These are phyloP conservation scores for Fimicolochytrium jonesii DNA, from an alignment of 192 early-diverging fungal species.

Conservation along the genomic window DNA sequence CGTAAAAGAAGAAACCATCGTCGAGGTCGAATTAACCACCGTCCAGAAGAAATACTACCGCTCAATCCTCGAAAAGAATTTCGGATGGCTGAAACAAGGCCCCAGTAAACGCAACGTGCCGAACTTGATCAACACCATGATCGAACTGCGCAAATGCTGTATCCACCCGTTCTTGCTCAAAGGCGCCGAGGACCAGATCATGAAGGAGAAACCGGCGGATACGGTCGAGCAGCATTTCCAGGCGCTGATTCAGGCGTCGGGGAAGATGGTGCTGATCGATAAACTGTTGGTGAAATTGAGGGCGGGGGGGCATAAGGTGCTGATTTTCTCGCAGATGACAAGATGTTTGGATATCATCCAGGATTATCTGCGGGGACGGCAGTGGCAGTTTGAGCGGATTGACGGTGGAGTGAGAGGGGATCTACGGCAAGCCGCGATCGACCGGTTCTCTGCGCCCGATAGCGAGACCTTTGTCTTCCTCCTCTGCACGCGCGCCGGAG, in stretches of 20 bases:
- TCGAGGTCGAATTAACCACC: constrained; percentile 81
- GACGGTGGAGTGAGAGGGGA: constrained; percentile 77
- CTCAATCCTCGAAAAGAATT: constrained; percentile 79
- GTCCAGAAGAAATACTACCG: constrained; percentile 83
- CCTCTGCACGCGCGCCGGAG: constrained; percentile 80
- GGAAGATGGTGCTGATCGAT: constrained; percentile 81
- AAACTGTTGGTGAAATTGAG: constrained; percentile 71
- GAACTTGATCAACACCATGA: constrained; percentile 80
- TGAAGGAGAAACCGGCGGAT: constrained; percentile 56
- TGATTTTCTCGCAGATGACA: constrained; percentile 89
- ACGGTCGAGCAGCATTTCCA: constrained; percentile 60
- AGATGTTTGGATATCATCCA: constrained; percentile 74
- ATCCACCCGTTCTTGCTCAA: constrained; percentile 81
- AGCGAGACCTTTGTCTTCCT: constrained; percentile 81
- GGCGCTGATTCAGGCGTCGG: constrained; percentile 70
- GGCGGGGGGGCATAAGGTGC: constrained; percentile 74
- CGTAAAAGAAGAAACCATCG: constrained; percentile 85
- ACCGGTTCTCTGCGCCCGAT: constrained; percentile 69
- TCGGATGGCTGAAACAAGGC: constrained; percentile 75
- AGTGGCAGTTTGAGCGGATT: constrained; percentile 74
- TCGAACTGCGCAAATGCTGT: constrained; percentile 86
- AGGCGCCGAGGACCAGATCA: constrained; percentile 76
- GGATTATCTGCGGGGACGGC: constrained; percentile 71
- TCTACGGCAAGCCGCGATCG: constrained; percentile 78
- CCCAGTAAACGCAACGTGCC: constrained; percentile 62